phyloP scores from a whole-genome alignment of 2,329 filamentous ascomycete genomes.

The Gnomoniopsis smithogilvyi region DNA sequence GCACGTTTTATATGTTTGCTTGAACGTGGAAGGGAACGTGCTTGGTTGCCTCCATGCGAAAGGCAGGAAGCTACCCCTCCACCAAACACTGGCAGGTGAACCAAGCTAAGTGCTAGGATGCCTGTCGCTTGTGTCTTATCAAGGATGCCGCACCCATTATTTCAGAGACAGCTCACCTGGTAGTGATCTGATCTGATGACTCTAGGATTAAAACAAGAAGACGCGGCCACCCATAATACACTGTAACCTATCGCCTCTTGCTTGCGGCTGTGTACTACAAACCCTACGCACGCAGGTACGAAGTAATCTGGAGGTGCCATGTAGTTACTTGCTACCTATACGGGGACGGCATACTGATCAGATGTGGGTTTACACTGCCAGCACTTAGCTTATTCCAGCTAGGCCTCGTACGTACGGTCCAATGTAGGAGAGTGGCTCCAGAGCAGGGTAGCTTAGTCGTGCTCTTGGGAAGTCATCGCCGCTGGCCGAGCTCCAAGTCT shows the following conservation, averaged over 20 bases:
- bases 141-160: not conserved
- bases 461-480: not conserved
- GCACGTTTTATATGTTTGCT: constrained; percentile 9
- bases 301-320: no score
- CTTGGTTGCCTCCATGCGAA: not conserved
- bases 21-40: not conserved
- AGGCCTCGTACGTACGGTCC: not conserved
- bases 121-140: not conserved
- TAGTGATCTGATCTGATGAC: not conserved
- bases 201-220: not conserved
- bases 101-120: not conserved
- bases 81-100: no score
- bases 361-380: not conserved
- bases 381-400: not conserved
- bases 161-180: not conserved
- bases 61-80: not conserved
- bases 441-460: not conserved
- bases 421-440: not conserved
- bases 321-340: no score
- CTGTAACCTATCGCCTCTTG: no score
- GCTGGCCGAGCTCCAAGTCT: not conserved
- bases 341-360: no score
- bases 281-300: no score
- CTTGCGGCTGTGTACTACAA: no score
- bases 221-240: not conserved